phyloP scores from a whole-genome alignment of 2,329 filamentous ascomycete genomes.

The Diaporthe longicolla region DNA sequence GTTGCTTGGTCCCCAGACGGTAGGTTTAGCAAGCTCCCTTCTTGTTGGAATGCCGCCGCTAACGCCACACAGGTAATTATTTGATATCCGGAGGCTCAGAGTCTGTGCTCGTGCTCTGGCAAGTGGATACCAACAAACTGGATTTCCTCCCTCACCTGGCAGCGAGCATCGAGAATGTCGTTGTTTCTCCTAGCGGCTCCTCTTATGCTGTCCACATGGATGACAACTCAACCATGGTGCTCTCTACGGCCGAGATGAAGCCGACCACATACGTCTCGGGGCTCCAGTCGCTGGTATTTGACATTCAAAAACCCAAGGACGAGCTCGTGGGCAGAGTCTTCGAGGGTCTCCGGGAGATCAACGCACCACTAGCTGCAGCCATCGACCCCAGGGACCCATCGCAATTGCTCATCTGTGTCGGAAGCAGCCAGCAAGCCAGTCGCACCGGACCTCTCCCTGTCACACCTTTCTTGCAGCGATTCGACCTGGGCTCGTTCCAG shows the following conservation, averaged over 20 bases:
- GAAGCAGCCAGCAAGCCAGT: slow-evolving; percentile 70
- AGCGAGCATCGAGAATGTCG: slow-evolving; percentile 86
- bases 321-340: slow-evolving; percentile 67
- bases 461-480: slow-evolving; percentile 80
- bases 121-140: slow-evolving; percentile 86
- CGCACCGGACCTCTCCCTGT: slow-evolving; percentile 65
- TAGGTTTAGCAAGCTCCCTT: slow-evolving; percentile 55
- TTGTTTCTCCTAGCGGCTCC: slow-evolving; percentile 83
- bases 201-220: slow-evolving; percentile 88
- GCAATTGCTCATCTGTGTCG: slow-evolving; percentile 77
- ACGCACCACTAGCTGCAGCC: slow-evolving; percentile 69
- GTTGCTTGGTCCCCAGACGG: slow-evolving; percentile 95
- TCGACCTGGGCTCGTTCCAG: slow-evolving; percentile 84
- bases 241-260: slow-evolving; percentile 91
- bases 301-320: slow-evolving; percentile 65
- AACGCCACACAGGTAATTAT: slow-evolving; percentile 79
- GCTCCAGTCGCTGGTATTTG: slow-evolving; percentile 76
- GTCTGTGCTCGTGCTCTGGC: slow-evolving; percentile 92
- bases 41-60: slow-evolving; percentile 46
- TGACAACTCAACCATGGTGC: slow-evolving; percentile 91
- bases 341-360: slow-evolving; percentile 58
- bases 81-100: slow-evolving; percentile 93
- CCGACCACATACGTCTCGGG: slow-evolving; percentile 88
- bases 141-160: slow-evolving; percentile 93
- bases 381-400: slow-evolving; percentile 75